Percentiles rank a stretch among this genome's conserved stretches.
phyloP scores from a whole-genome alignment of 2,329 filamentous ascomycete species.

The Ambrosiella xylebori region DNA sequence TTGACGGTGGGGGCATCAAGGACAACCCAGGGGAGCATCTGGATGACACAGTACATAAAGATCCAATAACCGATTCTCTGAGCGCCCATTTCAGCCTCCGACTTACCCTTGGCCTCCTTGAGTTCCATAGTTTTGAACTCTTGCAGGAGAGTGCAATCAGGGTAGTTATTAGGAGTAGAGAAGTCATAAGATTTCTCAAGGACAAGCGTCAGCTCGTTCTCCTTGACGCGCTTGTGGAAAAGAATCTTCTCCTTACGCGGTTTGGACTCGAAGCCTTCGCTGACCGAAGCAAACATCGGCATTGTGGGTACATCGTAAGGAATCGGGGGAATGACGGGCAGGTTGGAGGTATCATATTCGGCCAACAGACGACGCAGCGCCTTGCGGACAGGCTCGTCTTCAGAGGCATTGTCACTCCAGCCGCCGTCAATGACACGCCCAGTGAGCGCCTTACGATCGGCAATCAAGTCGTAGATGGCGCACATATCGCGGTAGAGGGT shows the following conservation, averaged over 20 bases:
- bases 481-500: slow-evolving; percentile 76
- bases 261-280: slow-evolving; percentile 45
- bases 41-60: slow-evolving; percentile 62
- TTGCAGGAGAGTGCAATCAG: slow-evolving; percentile 35
- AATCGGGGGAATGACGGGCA: slow-evolving; percentile 77
- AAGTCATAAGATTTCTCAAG: slow-evolving; percentile 70
- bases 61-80: slow-evolving; percentile 64
- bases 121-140: slow-evolving; percentile 56
- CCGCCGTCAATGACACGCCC: slow-evolving; percentile 50
- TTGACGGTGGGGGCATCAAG: slow-evolving; percentile 56
- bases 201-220: slow-evolving; percentile 59
- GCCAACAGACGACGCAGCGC: slow-evolving; percentile 64
- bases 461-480: slow-evolving; percentile 72
- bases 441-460: slow-evolving; percentile 62
- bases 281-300: slow-evolving; percentile 49
- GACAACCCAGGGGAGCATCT: slow-evolving; percentile 61
- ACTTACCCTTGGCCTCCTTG: slow-evolving; percentile 47
- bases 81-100: slow-evolving; percentile 49
- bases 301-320: slow-evolving; percentile 76
- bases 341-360: slow-evolving; percentile 78
- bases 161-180: slow-evolving; percentile 34
- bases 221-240: slow-evolving; percentile 54
- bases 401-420: slow-evolving; percentile 26
- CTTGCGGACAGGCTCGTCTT: slow-evolving; percentile 42
- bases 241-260: slow-evolving; percentile 60